Evolutionary conservation across 345 rosid species (phyloP).

Genomic region (Erucastrum elatum): DNA sequence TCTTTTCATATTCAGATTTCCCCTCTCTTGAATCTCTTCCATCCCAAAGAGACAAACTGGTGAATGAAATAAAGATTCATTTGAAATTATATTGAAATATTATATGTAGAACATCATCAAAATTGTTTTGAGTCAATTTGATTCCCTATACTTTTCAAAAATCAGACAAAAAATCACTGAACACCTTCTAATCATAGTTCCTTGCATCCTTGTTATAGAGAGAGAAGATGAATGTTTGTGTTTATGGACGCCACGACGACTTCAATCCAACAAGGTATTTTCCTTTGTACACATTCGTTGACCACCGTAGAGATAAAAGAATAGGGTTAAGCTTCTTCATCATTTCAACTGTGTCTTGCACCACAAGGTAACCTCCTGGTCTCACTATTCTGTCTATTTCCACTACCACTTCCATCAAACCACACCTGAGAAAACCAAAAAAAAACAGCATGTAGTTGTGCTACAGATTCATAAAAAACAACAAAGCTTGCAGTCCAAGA

Average conservation of each 20-base stretch:
- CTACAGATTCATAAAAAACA: not conserved
- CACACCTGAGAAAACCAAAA: conserved; percentile 53
- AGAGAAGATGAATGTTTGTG: not conserved
- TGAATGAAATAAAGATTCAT: not conserved
- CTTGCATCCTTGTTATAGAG: not conserved
- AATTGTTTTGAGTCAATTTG: not conserved
- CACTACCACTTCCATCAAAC: conserved; percentile 51
- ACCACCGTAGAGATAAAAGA: conserved; percentile 73
- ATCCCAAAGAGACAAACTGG: not conserved
- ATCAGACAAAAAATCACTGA: not conserved
- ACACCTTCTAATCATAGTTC: not conserved
- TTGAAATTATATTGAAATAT: not conserved
- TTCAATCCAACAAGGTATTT: conserved; percentile 70
- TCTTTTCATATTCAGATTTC: no score
- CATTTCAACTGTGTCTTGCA: conserved; percentile 67
- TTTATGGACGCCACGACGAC: conserved; percentile 71
- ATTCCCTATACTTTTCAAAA: conserved; percentile 6
- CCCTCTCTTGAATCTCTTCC: no score
- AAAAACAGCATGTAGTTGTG: not conserved
- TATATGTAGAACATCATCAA: not conserved
- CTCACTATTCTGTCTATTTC: conserved; percentile 84
- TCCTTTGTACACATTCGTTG: conserved; percentile 53
- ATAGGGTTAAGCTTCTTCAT: conserved; percentile 58
- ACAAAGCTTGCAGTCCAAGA: not conserved
- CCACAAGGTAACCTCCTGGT: conserved; percentile 76